A percentile compares a stretch with the other conserved stretches of the same genome.
Evolutionary conservation across 768 basidiomycete species (phyloP).

Genomic region (Termitomyces sp.): DNA sequence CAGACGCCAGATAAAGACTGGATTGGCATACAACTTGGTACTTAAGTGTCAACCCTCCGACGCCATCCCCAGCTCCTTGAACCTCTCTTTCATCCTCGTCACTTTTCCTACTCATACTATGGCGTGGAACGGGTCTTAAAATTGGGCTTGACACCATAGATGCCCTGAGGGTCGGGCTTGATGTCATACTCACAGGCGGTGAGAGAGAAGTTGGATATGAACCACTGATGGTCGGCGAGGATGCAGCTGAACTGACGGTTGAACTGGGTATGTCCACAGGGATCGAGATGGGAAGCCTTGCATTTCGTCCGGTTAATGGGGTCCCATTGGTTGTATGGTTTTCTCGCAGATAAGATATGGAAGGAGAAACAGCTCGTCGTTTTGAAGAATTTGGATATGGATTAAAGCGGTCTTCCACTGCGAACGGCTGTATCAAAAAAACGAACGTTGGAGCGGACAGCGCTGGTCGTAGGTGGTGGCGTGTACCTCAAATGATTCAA

Average conservation of each 20-base stretch:
- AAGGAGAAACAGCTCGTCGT: constrained; percentile 80
- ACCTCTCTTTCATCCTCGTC: constrained; percentile 73
- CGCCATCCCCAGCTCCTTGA: constrained; percentile 76
- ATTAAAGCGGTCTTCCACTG: constrained; percentile 83
- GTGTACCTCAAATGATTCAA: constrained; percentile 75
- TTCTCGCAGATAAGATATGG: constrained; percentile 63
- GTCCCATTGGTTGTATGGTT: constrained; percentile 45
- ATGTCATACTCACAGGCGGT: constrained; percentile 50
- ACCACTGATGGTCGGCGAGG: constrained; percentile 64
- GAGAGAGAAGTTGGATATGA: constrained; percentile 44
- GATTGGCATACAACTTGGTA: constrained; percentile 13
- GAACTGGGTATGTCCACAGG: constrained; percentile 61
- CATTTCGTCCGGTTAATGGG: constrained; percentile 41
- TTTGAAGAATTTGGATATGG: constrained; percentile 77
- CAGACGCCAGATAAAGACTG: not conserved
- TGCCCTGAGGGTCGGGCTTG: constrained; percentile 71
- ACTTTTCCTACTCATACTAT: constrained; percentile 42
- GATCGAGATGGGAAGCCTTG: constrained; percentile 59
- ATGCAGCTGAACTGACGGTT: constrained; percentile 55
- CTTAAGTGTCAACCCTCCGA: constrained; percentile 54
- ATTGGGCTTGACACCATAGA: constrained; percentile 75
- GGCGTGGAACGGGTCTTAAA: constrained; percentile 59
- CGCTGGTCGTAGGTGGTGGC: constrained; percentile 74
- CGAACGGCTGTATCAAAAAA: constrained; percentile 3
- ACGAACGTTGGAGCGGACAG: constrained; percentile 67